Evolutionary conservation across 176 grass and related monocot species (phyloP).

Genomic region (Canna indica): DNA sequence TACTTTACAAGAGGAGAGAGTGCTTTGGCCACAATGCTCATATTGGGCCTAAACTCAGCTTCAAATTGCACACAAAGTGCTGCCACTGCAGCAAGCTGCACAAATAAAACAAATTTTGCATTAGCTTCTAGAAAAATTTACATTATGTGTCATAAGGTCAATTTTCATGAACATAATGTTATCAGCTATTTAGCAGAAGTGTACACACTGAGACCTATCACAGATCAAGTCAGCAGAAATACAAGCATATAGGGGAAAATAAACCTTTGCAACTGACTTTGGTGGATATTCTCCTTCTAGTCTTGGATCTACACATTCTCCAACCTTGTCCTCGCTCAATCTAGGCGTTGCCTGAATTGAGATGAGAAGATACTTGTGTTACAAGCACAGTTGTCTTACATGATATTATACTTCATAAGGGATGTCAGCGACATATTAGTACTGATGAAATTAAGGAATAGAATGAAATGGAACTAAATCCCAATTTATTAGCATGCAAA

Average conservation of each 20-base stretch:
- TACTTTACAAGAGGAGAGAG: slow-evolving; percentile 39
- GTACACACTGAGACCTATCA: too few species aligned
- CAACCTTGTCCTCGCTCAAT: slow-evolving; percentile 76
- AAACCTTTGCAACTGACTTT: slow-evolving; percentile 76
- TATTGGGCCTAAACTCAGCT: slow-evolving; percentile 80
- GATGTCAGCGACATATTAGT: background rate
- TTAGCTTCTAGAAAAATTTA: background rate
- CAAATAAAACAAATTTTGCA: slow-evolving; percentile 4
- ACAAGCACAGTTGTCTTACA: background rate
- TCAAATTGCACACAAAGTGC: slow-evolving; percentile 88
- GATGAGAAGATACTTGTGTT: too few species aligned
- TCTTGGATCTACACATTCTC: slow-evolving; percentile 69
- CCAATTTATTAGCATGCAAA: too few species aligned
- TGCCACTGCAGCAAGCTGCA: slow-evolving; percentile 72
- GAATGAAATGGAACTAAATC: too few species aligned
- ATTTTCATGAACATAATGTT: background rate
- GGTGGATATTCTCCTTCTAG: slow-evolving; percentile 79
- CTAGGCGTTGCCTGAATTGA: slow-evolving; percentile 61
- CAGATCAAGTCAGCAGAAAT: background rate
- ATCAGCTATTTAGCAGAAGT: too few species aligned
- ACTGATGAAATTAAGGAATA: too few species aligned
- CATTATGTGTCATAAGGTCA: background rate
- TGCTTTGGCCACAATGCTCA: slow-evolving; percentile 85
- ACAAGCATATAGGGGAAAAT: slow-evolving; percentile 16
- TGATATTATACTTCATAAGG: background rate